These are phyloP conservation scores for Knufia fluminis DNA, from an alignment of 2,329 filamentous ascomycete genomes.

Conservation along the genomic window DNA sequence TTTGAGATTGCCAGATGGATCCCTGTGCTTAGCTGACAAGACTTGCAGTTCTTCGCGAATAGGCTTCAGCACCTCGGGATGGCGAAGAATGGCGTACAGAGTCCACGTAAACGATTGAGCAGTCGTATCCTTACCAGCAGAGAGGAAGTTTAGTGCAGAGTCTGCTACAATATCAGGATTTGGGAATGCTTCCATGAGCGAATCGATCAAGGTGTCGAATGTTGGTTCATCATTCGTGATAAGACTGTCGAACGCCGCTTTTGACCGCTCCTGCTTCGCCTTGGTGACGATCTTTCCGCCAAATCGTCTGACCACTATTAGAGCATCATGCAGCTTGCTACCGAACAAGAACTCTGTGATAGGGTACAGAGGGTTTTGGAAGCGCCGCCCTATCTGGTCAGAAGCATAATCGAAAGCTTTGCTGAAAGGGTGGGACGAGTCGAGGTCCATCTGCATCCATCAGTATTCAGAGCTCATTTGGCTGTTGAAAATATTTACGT, in stretches of 20 bases:
- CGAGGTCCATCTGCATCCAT: slow-evolving; percentile 51
- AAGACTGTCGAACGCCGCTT: slow-evolving; percentile 14
- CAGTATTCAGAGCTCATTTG: slow-evolving; percentile 1
- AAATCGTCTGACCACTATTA: slow-evolving; percentile 45
- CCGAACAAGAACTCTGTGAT: slow-evolving; percentile 49
- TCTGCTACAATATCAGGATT: slow-evolving; percentile 49
- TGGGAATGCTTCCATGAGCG: slow-evolving; percentile 50
- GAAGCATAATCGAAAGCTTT: slow-evolving; percentile 55
- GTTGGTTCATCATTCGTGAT: slow-evolving; percentile 11
- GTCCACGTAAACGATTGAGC: slow-evolving; percentile 58
- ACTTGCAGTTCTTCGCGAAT: slow-evolving; percentile 17
- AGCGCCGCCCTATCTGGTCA: slow-evolving; percentile 50
- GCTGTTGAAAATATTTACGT: slow-evolving; percentile 30
- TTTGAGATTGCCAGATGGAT: background rate
- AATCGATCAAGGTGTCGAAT: slow-evolving; percentile 52
- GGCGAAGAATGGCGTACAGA: slow-evolving; percentile 50
- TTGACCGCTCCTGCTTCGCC: slow-evolving; percentile 35
- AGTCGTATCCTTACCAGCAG: slow-evolving; percentile 55
- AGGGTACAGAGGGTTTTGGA: slow-evolving; percentile 57
- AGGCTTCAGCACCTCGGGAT: slow-evolving; percentile 29
- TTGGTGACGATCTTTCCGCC: slow-evolving; percentile 50
- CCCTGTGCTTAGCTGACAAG: slow-evolving; percentile 10
- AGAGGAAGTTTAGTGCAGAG: slow-evolving; percentile 57
- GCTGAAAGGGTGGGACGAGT: slow-evolving; percentile 51
- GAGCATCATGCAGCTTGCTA: slow-evolving; percentile 39